These are phyloP conservation scores for Pestalotiopsis fici DNA, from an alignment of 2,329 filamentous ascomycete species.

Conservation along the genomic window DNA sequence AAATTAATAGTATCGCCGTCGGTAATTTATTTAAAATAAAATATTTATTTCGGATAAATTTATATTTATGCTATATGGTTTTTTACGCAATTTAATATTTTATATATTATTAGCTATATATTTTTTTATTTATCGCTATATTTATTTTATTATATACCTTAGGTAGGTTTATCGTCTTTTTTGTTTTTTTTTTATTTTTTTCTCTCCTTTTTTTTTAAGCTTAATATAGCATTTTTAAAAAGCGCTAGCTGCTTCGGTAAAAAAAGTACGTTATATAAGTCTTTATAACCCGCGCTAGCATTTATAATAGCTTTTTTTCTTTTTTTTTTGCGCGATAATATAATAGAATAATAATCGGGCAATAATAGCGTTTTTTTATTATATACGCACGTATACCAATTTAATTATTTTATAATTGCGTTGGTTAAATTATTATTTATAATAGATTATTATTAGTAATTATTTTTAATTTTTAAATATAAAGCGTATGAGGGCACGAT, in stretches of 20 bases:
- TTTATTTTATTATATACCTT: not conserved
- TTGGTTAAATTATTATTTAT: too few relatives aligned
- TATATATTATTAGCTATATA: not conserved
- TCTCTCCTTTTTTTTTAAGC: not conserved
- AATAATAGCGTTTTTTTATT: not conserved
- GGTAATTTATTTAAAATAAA: not conserved
- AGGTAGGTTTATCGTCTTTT: too few relatives aligned
- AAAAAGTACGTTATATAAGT: not conserved
- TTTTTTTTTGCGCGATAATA: not conserved
- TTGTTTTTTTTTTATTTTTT: not conserved
- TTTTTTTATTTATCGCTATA: not conserved
- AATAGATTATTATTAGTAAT: not conserved
- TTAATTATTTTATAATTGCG: too few relatives aligned
- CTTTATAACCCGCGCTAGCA: not conserved
- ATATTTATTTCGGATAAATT: not conserved
- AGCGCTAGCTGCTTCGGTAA: not conserved
- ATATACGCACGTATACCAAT: too few relatives aligned
- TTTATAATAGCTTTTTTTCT: not conserved
- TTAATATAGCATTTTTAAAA: not conserved
- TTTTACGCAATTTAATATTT: not conserved
- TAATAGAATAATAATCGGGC: not conserved
- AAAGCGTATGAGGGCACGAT: too few relatives aligned
- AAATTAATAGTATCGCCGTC: too few relatives aligned
- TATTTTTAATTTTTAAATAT: not conserved
- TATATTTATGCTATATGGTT: not conserved